Evolutionary conservation across 2,329 filamentous ascomycete species (phyloP).

Genomic region (Apiospora saccharicola): DNA sequence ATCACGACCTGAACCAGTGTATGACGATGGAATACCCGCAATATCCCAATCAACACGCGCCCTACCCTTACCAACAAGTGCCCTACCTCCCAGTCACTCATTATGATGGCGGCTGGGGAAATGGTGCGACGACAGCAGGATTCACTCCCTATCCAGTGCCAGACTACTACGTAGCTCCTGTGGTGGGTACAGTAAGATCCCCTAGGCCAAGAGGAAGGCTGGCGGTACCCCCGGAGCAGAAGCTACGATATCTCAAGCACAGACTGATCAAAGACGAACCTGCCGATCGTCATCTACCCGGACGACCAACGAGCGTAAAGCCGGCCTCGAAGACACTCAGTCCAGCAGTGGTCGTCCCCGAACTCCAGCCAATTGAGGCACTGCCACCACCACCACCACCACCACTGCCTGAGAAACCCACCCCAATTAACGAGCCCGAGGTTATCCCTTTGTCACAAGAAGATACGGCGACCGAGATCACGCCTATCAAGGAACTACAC

Average conservation of each 20-base stretch:
- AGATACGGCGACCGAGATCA: neutral
- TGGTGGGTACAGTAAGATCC: neutral
- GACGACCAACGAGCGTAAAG: neutral
- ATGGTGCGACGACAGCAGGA: neutral
- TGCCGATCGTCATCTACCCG: neutral
- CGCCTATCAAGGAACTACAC: neutral
- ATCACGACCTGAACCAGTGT: neutral
- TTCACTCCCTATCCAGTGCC: neutral
- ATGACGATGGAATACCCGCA: neutral
- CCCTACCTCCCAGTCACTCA: neutral
- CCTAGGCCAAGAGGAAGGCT: neutral
- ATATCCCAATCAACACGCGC: neutral
- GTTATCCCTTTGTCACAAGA: neutral
- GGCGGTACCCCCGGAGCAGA: neutral
- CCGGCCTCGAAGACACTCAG: neutral
- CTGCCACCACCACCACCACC: neutral
- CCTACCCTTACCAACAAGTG: neutral
- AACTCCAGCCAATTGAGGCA: neutral
- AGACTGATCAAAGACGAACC: neutral
- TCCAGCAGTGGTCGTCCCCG: neutral
- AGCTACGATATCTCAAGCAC: neutral
- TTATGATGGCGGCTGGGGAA: constrained; percentile 1
- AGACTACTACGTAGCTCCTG: neutral
- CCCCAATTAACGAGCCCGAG: neutral
- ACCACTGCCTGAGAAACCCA: neutral